Evolutionary conservation across 192 early-diverging fungal species (phyloP).

Genomic region (Backusella sp.): DNA sequence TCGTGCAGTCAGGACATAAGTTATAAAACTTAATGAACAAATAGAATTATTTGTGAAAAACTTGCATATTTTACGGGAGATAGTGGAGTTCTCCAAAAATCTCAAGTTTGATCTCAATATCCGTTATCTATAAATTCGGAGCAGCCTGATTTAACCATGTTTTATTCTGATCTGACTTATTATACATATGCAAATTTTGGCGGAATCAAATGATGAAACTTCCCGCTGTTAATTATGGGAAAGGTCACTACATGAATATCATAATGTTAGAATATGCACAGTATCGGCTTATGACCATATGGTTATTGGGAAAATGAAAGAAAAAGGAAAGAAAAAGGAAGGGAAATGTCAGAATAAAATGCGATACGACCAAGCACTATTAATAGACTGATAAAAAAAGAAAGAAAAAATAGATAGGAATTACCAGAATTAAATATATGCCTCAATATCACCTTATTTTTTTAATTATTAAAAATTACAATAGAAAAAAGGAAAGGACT

Average conservation of each 20-base stretch:
- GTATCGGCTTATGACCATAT: neutral
- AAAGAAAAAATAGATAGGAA: neutral
- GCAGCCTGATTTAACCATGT: neutral
- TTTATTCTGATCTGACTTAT: neutral
- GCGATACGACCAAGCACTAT: neutral
- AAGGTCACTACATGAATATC: neutral
- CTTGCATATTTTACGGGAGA: neutral
- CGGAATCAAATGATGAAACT: neutral
- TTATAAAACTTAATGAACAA: neutral
- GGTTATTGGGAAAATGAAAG: neutral
- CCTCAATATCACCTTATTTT: neutral
- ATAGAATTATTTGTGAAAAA: neutral
- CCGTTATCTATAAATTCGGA: neutral
- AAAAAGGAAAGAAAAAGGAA: neutral
- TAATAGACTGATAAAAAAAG: neutral
- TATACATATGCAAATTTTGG: neutral
- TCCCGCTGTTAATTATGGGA: neutral
- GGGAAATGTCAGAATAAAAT: neutral
- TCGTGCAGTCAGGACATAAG: neutral
- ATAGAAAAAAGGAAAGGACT: neutral
- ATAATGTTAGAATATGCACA: neutral
- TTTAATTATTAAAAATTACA: conserved; percentile 2
- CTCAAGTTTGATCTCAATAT: neutral
- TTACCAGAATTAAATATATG: neutral
- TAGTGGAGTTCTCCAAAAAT: neutral